Percentiles rank a stretch among this genome's conserved stretches.
These are phyloP conservation scores for Myriosclerotinia scirpicola DNA, from an alignment of 2,329 filamentous ascomycete species.

Conservation along the genomic window DNA sequence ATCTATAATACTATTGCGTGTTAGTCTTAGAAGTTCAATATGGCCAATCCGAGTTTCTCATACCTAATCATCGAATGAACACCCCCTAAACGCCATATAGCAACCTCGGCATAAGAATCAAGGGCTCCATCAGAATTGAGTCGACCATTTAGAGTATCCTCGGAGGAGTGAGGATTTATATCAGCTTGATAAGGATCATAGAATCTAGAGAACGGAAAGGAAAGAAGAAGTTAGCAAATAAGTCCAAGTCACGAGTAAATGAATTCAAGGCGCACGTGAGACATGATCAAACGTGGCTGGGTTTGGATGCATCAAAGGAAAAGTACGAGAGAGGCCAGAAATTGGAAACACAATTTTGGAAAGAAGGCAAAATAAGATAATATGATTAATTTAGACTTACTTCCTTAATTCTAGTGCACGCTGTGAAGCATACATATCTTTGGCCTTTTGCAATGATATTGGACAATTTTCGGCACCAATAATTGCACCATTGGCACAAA, in stretches of 20 bases:
- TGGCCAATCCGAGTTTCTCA: not conserved
- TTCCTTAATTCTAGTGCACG: constrained; percentile 38
- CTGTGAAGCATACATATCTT: constrained; percentile 22
- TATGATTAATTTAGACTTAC: constrained; percentile 27
- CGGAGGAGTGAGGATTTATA: constrained; percentile 16
- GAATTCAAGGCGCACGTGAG: not conserved
- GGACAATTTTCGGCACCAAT: constrained; percentile 3
- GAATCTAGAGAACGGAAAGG: constrained; percentile 28
- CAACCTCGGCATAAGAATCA: constrained; percentile 47
- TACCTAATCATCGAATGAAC: constrained; percentile 38
- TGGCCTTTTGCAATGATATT: constrained; percentile 29
- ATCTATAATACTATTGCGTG: constrained; percentile 20
- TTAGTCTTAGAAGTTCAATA: not conserved
- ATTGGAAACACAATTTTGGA: not conserved
- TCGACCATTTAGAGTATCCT: constrained; percentile 32
- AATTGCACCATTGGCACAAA: not conserved
- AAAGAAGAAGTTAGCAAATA: not conserved
- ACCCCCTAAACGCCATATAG: constrained; percentile 46
- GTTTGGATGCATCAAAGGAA: constrained; percentile 1
- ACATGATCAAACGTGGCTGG: not conserved
- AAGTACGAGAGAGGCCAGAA: not conserved
- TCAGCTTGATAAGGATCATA: constrained; percentile 31
- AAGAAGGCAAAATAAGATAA: not conserved
- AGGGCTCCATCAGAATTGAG: constrained; percentile 40
- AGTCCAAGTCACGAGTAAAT: not conserved